phyloP scores from a whole-genome alignment of 2,329 filamentous ascomycete genomes.

The Orbilia blumenaviensis region DNA sequence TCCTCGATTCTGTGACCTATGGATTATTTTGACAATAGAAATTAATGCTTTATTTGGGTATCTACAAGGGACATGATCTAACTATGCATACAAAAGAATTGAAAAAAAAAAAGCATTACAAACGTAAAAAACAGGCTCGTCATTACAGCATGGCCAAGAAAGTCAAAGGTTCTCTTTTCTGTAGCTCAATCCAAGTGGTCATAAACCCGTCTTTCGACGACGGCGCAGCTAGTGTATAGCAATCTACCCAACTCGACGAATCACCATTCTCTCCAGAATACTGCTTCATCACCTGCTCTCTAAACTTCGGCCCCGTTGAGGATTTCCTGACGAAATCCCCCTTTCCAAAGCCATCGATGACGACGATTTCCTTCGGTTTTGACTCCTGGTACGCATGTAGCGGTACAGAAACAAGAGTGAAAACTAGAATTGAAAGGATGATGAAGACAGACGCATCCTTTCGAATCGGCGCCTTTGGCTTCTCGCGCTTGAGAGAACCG shows the following conservation, averaged over 20 bases:
- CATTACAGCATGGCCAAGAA: constrained; percentile 47
- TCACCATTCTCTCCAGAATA: constrained; percentile 27
- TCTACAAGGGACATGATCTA: constrained; percentile 2
- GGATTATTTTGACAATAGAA: neutral
- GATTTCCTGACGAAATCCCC: neutral
- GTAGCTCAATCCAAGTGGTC: constrained; percentile 19
- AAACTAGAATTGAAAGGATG: constrained; percentile 28
- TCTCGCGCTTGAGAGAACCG: constrained; percentile 29
- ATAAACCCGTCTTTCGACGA: constrained; percentile 32
- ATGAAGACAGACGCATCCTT: constrained; percentile 36
- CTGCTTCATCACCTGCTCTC: constrained; percentile 16
- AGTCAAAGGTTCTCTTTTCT: constrained; percentile 27
- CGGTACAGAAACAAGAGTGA: constrained; percentile 32
- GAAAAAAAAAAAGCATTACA: neutral
- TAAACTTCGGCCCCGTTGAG: constrained; percentile 27
- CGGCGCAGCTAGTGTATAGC: constrained; percentile 9
- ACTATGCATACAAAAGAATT: constrained; percentile 12
- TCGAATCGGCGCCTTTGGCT: constrained; percentile 39
- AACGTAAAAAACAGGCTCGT: neutral
- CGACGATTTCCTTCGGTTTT: neutral
- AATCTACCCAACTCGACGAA: constrained; percentile 37
- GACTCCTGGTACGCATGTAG: constrained; percentile 29
- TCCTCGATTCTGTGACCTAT: too few species aligned
- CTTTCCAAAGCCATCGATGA: constrained; percentile 30
- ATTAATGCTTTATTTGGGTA: constrained; percentile 14